A percentile compares a stretch with the other conserved stretches of the same genome.
These are phyloP conservation scores for Fusarium pseudoanthophilum DNA, from an alignment of 2,329 filamentous ascomycete species.

Conservation along the genomic window DNA sequence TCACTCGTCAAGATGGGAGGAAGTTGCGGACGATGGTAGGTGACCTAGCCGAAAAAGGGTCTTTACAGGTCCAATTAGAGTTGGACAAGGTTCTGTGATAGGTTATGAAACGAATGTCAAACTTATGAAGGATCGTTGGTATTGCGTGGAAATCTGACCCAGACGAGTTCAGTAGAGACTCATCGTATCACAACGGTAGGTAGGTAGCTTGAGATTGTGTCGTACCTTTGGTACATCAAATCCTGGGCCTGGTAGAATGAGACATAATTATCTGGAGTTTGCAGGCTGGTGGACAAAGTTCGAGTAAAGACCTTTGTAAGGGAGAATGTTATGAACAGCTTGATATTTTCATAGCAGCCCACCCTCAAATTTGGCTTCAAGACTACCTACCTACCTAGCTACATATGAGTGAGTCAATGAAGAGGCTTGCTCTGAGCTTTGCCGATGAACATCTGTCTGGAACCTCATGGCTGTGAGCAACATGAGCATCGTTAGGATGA, in stretches of 20 bases:
- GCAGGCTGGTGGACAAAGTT: not conserved
- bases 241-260: not conserved
- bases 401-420: not conserved
- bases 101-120: slow-evolving; percentile 17
- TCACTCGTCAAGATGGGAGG: slow-evolving; percentile 18
- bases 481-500: no score
- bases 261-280: not conserved
- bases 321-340: not conserved
- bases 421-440: not conserved
- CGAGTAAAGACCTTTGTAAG: not conserved
- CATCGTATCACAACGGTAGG: not conserved
- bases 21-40: not conserved
- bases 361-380: not conserved
- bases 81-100: slow-evolving; percentile 24
- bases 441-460: not conserved
- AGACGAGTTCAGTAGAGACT: not conserved
- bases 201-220: not conserved
- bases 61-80: slow-evolving; percentile 12
- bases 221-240: not conserved
- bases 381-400: not conserved
- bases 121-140: slow-evolving; percentile 7
- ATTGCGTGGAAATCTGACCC: not conserved
- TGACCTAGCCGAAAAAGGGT: slow-evolving; percentile 14
- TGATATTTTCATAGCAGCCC: not conserved
- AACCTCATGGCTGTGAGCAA: not conserved